phyloP scores from a whole-genome alignment of 768 basidiomycete genomes.

The Boletus coccyginus region DNA sequence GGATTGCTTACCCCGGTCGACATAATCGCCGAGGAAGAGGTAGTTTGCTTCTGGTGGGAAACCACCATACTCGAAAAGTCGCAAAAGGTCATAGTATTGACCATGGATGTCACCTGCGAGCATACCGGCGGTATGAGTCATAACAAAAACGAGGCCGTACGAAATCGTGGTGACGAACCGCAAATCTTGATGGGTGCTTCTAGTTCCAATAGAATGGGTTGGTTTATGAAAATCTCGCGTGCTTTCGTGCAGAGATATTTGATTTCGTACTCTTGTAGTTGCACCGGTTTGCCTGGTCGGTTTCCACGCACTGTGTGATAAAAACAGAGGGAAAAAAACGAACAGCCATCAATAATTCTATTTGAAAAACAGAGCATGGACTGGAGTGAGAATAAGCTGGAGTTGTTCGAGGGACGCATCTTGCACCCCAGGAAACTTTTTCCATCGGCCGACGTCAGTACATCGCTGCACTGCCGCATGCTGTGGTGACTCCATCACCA shows the following conservation, averaged over 20 bases:
- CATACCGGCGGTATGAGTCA: constrained; percentile 24
- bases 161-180: constrained; percentile 52
- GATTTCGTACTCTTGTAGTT: constrained; percentile 98
- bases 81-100: constrained; percentile 97
- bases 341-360: constrained; percentile 15
- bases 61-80: constrained; percentile 98
- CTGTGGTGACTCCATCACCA: background rate
- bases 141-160: constrained; percentile 3
- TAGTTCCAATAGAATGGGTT: constrained; percentile 95
- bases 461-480: constrained; percentile 19
- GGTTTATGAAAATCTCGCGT: constrained; percentile 98
- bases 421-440: constrained; percentile 5
- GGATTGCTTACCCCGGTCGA: constrained; percentile 98
- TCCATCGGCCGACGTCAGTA: constrained; percentile 1
- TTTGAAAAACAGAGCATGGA: background rate
- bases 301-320: constrained; percentile 88
- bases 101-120: constrained; percentile 93
- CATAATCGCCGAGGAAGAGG: constrained; percentile 99
- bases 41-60: constrained; percentile 99
- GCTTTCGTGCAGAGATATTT: constrained; percentile 99
- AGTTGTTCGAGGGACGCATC: background rate
- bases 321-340: constrained; percentile 16
- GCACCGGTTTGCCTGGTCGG: constrained; percentile 97
- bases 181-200: constrained; percentile 99
- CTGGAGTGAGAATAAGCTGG: background rate